phyloP scores from a whole-genome alignment of 2,329 filamentous ascomycete species.

The Claviceps pazoutovae region DNA sequence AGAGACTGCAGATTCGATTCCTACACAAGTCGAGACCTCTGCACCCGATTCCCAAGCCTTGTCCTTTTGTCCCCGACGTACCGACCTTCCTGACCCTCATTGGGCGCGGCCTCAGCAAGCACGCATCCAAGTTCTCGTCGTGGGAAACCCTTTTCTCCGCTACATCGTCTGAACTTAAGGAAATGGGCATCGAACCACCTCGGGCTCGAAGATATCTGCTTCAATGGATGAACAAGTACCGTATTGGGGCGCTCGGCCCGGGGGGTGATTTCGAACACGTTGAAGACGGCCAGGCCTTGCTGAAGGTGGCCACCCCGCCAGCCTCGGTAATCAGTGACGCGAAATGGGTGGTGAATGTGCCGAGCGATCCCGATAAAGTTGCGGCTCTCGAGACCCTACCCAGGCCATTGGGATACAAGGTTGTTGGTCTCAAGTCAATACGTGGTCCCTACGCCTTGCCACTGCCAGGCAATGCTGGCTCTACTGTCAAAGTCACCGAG shows the following conservation, averaged over 20 bases:
- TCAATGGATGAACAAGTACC: constrained; percentile 76
- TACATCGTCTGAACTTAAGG: constrained; percentile 61
- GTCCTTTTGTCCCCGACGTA: constrained; percentile 75
- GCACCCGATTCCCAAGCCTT: constrained; percentile 49
- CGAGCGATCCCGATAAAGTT: constrained; percentile 23
- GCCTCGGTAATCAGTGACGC: constrained; percentile 25
- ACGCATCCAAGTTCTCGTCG: constrained; percentile 73
- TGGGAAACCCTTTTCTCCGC: constrained; percentile 87
- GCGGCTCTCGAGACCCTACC: constrained; percentile 9
- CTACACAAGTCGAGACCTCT: constrained; percentile 27
- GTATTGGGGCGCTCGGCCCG: constrained; percentile 61
- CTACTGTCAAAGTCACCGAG: constrained; percentile 57
- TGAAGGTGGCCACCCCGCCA: constrained; percentile 32
- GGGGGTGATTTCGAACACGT: constrained; percentile 74
- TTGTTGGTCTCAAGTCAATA: constrained; percentile 56
- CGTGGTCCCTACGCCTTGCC: constrained; percentile 60
- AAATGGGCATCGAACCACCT: constrained; percentile 76
- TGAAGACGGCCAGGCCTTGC: constrained; percentile 35
- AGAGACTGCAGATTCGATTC: constrained; percentile 29
- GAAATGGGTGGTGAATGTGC: constrained; percentile 42
- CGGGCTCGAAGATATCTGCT: constrained; percentile 73
- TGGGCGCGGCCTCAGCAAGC: constrained; percentile 70
- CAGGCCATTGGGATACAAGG: constrained; percentile 38
- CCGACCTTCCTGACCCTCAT: constrained; percentile 80
- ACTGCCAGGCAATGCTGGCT: constrained; percentile 50